These are phyloP conservation scores for Lepidium campestre DNA, from an alignment of 441 rosid species.

Conservation along the genomic window DNA sequence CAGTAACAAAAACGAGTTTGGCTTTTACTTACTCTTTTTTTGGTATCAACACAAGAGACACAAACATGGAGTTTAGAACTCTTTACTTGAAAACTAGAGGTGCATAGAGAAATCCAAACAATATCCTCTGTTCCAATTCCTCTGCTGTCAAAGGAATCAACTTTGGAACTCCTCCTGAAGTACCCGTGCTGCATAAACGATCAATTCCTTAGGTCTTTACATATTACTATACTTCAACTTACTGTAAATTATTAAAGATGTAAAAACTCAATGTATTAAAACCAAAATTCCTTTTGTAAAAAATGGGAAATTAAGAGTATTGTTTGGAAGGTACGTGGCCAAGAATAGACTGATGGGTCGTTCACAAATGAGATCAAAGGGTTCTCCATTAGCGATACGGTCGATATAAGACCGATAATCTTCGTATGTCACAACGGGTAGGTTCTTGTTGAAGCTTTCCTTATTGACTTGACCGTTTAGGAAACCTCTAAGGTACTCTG, in stretches of 20 bases:
- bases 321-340: no score
- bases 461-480: no score
- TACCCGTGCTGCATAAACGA: conserved; percentile 51
- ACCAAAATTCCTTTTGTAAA: neutral
- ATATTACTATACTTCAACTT: neutral
- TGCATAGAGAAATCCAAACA: conserved; percentile 44
- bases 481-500: no score
- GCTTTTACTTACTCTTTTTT: neutral
- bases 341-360: no score
- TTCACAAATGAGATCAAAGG: no score
- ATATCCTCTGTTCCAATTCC: conserved; percentile 42
- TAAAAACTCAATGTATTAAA: neutral
- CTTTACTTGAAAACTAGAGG: conserved; percentile 54
- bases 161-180: conserved; percentile 70
- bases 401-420: no score
- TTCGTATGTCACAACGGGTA: no score
- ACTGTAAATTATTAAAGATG: neutral
- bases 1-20: neutral
- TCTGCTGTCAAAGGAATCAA: conserved; percentile 64
- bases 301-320: neutral
- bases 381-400: no score
- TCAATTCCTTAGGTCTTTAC: neutral
- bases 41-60: neutral
- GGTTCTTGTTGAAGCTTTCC: no score
- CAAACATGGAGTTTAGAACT: neutral